Conservation (phyloP, 257 asterid genomes). For the Fraxinus americana region DNA sequence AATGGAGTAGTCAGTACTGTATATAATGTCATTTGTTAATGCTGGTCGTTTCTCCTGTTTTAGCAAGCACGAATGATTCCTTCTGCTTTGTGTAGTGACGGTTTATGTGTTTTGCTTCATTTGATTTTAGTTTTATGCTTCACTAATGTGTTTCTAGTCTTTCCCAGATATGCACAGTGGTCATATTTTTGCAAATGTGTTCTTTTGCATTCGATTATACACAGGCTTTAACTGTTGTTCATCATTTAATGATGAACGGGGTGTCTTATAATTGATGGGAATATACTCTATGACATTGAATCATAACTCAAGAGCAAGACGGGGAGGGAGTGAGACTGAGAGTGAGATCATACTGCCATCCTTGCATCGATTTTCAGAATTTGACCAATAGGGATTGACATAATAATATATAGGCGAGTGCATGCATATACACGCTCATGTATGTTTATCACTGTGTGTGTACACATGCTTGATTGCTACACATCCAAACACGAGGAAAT, state of each 20-base stretch:
- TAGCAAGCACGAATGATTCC: neutral
- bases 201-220: no score
- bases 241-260: conserved; percentile 63
- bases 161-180: neutral
- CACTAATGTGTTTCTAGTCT: neutral
- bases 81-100: neutral
- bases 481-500: no score
- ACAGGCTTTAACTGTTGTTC: conserved; percentile 43
- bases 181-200: neutral
- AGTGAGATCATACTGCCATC: no score
- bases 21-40: neutral
- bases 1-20: no score
- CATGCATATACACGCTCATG: no score
- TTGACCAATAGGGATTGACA: no score
- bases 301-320: conserved; percentile 60
- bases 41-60: neutral
- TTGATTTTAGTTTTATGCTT: neutral
- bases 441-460: no score
- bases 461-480: no score
- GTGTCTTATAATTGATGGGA: conserved; percentile 82
- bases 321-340: conserved; percentile 43
- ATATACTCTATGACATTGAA: conserved; percentile 53
- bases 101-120: neutral
- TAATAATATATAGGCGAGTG: no score
- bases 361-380: no score